Evolutionary conservation across 2,329 filamentous ascomycete species (phyloP).

Genomic region (Herpotrichia juniperi): DNA sequence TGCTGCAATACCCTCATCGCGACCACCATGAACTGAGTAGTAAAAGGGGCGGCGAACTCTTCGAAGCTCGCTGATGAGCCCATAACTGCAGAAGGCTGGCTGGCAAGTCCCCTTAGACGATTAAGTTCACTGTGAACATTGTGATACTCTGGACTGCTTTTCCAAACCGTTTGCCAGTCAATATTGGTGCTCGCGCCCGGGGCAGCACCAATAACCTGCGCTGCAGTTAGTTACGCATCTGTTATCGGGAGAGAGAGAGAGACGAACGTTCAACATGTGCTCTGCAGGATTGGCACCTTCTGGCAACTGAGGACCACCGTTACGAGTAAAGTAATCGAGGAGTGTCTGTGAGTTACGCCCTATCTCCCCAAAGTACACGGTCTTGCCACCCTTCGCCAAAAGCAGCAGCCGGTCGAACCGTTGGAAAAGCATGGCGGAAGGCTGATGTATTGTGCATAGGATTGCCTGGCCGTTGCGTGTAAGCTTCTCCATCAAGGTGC

Average conservation of each 20-base stretch:
- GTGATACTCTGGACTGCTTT: neutral
- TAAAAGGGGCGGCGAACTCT: neutral
- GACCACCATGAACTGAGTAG: neutral
- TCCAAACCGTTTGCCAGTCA: neutral
- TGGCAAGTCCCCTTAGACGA: neutral
- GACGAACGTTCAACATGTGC: neutral
- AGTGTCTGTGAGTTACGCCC: constrained; percentile 71
- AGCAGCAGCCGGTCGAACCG: constrained; percentile 84
- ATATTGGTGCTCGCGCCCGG: neutral
- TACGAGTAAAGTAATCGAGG: constrained; percentile 73
- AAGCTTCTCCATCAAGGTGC: constrained; percentile 85
- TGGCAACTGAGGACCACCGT: constrained; percentile 68
- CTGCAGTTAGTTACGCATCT: neutral
- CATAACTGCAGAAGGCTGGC: neutral
- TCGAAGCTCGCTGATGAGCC: neutral
- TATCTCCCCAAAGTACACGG: constrained; percentile 82
- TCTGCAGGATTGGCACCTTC: constrained; percentile 75
- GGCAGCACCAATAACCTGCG: neutral
- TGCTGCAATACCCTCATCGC: neutral
- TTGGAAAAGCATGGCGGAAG: constrained; percentile 94
- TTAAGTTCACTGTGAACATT: neutral
- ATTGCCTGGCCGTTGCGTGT: constrained; percentile 83
- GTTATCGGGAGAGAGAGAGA: neutral
- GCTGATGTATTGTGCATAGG: constrained; percentile 95
- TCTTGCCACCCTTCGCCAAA: constrained; percentile 75